phyloP scores from a whole-genome alignment of 2,329 filamentous ascomycete species.

The Scorias spongiosa region DNA sequence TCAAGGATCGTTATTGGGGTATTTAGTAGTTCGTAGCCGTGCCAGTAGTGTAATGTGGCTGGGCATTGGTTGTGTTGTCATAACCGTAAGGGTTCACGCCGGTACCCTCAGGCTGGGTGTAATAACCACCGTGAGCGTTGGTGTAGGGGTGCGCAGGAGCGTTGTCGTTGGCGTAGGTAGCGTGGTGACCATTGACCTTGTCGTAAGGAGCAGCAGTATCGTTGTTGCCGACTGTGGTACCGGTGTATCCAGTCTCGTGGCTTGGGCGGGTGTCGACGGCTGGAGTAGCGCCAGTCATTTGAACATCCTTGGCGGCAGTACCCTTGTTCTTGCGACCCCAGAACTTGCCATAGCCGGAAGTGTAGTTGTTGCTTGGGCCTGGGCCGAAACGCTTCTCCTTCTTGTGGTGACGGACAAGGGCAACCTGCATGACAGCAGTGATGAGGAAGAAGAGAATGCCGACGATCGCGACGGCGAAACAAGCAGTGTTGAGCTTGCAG shows the following conservation, averaged over 20 bases:
- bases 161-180: conserved; percentile 14
- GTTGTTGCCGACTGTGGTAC: conserved; percentile 28
- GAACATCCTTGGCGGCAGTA: conserved; percentile 23
- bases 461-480: conserved; percentile 63
- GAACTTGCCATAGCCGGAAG: conserved; percentile 38
- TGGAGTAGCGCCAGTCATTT: conserved; percentile 25
- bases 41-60: conserved; percentile 7
- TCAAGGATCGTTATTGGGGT: too few relatives aligned
- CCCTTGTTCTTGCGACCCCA: conserved; percentile 20
- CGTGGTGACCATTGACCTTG: conserved; percentile 12
- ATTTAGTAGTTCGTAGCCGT: conserved; percentile 18
- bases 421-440: conserved; percentile 53
- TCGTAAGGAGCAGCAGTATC: conserved; percentile 7
- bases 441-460: conserved; percentile 64
- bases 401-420: conserved; percentile 54
- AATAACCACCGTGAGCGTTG: conserved; percentile 26
- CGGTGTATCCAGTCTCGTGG: conserved; percentile 36
- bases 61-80: conserved; percentile 14
- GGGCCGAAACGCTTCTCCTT: conserved; percentile 60
- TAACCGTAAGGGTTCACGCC: conserved; percentile 25
- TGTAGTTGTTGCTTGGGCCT: conserved; percentile 52
- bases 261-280: conserved; percentile 26
- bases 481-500: conserved; percentile 63
- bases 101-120: conserved; percentile 29
- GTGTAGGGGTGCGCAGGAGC: conserved; percentile 13